These are phyloP conservation scores for Cladorrhinum samala DNA, from an alignment of 495 filamentous ascomycete genomes.

Conservation along the genomic window DNA sequence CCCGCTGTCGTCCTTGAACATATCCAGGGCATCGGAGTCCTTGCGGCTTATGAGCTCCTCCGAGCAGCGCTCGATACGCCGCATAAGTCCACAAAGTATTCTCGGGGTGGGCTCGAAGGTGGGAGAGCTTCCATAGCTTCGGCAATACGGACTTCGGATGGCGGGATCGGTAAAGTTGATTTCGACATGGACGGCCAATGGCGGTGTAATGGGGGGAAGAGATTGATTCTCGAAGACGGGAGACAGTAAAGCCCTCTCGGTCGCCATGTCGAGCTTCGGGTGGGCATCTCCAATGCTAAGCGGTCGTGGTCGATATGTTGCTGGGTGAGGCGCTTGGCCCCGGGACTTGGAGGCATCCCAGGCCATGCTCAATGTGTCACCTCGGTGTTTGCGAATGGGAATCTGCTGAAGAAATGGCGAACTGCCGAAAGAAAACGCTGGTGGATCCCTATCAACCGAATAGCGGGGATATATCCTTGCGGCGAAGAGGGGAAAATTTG, in stretches of 20 bases:
- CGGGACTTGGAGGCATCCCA: slow-evolving; percentile 26
- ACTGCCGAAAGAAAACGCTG: not conserved
- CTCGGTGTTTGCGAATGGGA: no score
- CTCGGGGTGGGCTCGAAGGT: slow-evolving; percentile 32
- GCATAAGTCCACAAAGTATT: slow-evolving; percentile 37
- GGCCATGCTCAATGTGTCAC: slow-evolving; percentile 25
- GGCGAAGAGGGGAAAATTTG: not conserved
- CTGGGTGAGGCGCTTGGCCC: slow-evolving; percentile 2
- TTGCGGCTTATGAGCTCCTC: slow-evolving; percentile 43
- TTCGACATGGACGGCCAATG: slow-evolving; percentile 34
- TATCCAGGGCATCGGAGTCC: slow-evolving; percentile 39
- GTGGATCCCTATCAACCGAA: not conserved
- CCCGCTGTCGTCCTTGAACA: slow-evolving; percentile 25
- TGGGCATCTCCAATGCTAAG: slow-evolving; percentile 22
- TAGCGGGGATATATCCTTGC: not conserved
- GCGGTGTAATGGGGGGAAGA: slow-evolving; percentile 6
- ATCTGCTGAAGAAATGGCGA: not conserved
- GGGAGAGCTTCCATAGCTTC: slow-evolving; percentile 37
- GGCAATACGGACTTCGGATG: slow-evolving; percentile 30
- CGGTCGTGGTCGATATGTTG: slow-evolving; percentile 9
- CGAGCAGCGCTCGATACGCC: slow-evolving; percentile 42
- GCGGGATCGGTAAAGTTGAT: slow-evolving; percentile 41
- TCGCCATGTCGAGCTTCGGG: slow-evolving; percentile 23
- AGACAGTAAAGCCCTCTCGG: slow-evolving; percentile 16
- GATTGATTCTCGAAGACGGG: slow-evolving; percentile 22